A percentile compares a stretch with the other conserved stretches of the same genome.
Evolutionary conservation across 345 rosid genomes (phyloP).

Genomic region (Melastoma malabathricum): DNA sequence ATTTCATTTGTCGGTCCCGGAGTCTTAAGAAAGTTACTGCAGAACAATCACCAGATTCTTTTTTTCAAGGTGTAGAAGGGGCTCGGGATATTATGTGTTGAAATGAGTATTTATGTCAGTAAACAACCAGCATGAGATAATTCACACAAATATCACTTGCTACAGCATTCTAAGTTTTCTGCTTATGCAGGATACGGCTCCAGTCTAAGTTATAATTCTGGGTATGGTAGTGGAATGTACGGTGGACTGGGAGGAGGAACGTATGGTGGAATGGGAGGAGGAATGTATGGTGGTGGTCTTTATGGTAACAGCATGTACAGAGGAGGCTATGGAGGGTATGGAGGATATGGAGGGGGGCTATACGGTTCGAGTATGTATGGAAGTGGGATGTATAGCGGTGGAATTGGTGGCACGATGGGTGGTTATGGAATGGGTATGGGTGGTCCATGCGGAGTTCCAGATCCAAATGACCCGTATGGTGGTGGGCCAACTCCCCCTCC

Average conservation of each 20-base stretch:
- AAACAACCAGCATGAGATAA: too few relatives aligned
- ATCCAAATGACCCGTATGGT: slow-evolving; percentile 71
- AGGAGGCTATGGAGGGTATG: slow-evolving; percentile 66
- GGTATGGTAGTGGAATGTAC: slow-evolving; percentile 51
- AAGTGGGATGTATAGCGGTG: slow-evolving; percentile 30
- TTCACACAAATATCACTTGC: too few relatives aligned
- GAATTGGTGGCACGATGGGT: slow-evolving; percentile 68
- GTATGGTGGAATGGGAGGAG: too few relatives aligned
- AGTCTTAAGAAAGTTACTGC: not conserved
- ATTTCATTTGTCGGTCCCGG: not conserved
- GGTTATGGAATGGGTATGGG: slow-evolving; percentile 54
- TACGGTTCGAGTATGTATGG: not conserved
- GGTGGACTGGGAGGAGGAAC: slow-evolving; percentile 38
- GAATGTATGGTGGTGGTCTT: slow-evolving; percentile 44
- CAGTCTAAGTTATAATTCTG: slow-evolving; percentile 46
- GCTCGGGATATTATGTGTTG: too few relatives aligned
- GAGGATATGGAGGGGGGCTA: slow-evolving; percentile 2
- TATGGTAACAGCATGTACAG: slow-evolving; percentile 61
- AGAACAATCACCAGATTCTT: too few relatives aligned
- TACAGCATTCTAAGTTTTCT: slow-evolving; percentile 3
- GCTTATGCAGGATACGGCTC: slow-evolving; percentile 48
- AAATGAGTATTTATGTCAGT: too few relatives aligned
- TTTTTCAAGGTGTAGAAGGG: too few relatives aligned
- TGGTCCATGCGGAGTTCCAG: slow-evolving; percentile 65
- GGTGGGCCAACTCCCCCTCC: slow-evolving; percentile 70